A percentile compares a stretch with the other conserved stretches of the same genome.
These are phyloP conservation scores for Serendipita sp. DNA, from an alignment of 768 basidiomycete species.

Conservation along the genomic window DNA sequence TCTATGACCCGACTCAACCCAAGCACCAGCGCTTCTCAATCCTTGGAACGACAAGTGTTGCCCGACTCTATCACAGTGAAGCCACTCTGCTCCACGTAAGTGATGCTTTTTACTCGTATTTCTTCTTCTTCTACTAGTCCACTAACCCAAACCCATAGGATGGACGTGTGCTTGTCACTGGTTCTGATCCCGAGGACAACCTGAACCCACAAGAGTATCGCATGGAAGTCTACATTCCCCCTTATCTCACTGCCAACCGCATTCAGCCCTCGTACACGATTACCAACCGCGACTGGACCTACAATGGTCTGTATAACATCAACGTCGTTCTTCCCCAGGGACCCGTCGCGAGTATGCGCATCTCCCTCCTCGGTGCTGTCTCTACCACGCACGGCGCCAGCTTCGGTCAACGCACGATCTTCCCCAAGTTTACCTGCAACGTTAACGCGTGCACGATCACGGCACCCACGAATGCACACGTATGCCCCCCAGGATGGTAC, in stretches of 20 bases:
- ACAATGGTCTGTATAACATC: conserved; percentile 39
- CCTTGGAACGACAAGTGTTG: conserved; percentile 12
- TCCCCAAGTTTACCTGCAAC: conserved; percentile 7
- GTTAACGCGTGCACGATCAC: conserved; percentile 8
- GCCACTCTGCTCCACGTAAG: conserved; percentile 10
- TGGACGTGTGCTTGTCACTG: conserved; percentile 13
- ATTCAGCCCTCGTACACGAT: conserved; percentile 23
- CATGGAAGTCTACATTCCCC: conserved; percentile 13
- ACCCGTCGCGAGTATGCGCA: conserved; percentile 4
- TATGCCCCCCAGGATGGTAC: conserved; percentile 7
- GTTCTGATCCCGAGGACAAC: conserved; percentile 12
- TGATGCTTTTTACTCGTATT: too few species aligned
- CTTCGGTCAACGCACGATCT: conserved; percentile 10
- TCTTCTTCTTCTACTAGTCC: too few species aligned
- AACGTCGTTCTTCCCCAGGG: conserved; percentile 30
- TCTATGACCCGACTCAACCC: conserved; percentile 53
- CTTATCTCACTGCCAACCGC: conserved; percentile 12
- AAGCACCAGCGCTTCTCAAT: conserved; percentile 41
- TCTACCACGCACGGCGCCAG: conserved; percentile 8
- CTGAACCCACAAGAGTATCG: conserved; percentile 14
- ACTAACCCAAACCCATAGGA: conserved; percentile 5
- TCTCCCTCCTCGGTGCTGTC: conserved; percentile 10
- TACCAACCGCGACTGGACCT: conserved; percentile 47
- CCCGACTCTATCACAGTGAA: conserved; percentile 14
- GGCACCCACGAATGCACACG: conserved; percentile 12